These are phyloP conservation scores for Astrocystis sublimbata DNA, from an alignment of 495 filamentous ascomycete genomes.

Conservation along the genomic window DNA sequence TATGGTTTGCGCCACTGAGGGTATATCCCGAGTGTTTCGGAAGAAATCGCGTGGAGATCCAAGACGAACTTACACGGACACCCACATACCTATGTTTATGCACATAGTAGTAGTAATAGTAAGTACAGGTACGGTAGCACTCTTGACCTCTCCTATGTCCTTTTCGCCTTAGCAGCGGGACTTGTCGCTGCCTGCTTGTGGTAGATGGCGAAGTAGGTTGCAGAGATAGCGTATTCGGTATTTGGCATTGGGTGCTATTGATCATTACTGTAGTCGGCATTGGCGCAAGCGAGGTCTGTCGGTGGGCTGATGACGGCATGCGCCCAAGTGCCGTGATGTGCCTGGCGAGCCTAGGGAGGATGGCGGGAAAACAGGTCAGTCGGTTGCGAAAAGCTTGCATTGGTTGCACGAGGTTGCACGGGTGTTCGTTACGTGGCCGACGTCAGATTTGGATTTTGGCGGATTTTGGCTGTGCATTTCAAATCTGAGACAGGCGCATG, in stretches of 20 bases:
- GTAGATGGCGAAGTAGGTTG: not conserved
- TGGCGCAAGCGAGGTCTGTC: not conserved
- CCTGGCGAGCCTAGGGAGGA: conserved; percentile 17
- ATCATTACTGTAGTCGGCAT: no score
- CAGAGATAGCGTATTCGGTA: not conserved
- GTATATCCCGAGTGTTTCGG: conserved; percentile 3
- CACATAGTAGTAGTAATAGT: not conserved
- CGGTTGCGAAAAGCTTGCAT: conserved; percentile 6
- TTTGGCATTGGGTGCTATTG: no score
- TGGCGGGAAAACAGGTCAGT: conserved; percentile 11
- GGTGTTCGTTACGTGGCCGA: conserved; percentile 8
- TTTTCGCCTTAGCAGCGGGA: conserved; percentile 8
- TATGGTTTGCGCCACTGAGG: not conserved
- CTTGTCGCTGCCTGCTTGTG: conserved; percentile 9
- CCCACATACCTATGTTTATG: not conserved
- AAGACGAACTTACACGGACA: not conserved
- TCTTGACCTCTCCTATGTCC: not conserved
- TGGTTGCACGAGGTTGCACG: conserved; percentile 5
- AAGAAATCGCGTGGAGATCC: not conserved
- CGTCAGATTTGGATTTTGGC: conserved; percentile 17
- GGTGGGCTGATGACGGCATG: conserved; percentile 17
- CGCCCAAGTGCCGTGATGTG: conserved; percentile 10
- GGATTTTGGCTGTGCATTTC: conserved; percentile 9
- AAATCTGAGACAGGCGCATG: conserved; percentile 12
- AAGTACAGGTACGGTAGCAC: no score